A percentile compares a stretch with the other conserved stretches of the same genome.
phyloP scores from a whole-genome alignment of 2,329 filamentous ascomycete species.

The Diaporthe sp. region DNA sequence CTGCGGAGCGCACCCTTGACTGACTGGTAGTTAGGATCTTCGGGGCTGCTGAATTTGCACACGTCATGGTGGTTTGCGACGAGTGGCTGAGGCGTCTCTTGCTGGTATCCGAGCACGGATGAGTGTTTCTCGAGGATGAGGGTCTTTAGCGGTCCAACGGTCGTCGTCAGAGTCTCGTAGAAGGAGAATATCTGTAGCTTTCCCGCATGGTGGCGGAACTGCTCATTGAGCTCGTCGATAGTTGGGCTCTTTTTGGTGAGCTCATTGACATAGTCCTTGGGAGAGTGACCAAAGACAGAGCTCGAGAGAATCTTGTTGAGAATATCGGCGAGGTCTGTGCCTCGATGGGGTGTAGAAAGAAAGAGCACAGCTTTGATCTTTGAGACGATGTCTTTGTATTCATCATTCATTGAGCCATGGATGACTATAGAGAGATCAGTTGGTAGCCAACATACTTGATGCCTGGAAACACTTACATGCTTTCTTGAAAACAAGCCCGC shows the following conservation, averaged over 20 bases:
- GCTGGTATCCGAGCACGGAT: constrained; percentile 46
- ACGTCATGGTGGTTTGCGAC: constrained; percentile 49
- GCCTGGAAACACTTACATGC: constrained; percentile 23
- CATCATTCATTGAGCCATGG: constrained; percentile 42
- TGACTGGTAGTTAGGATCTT: constrained; percentile 42
- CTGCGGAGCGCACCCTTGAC: constrained; percentile 40
- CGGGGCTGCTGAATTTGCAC: constrained; percentile 44
- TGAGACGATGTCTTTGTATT: constrained; percentile 42
- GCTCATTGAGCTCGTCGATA: constrained; percentile 49
- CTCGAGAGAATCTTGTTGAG: constrained; percentile 42
- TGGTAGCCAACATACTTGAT: too few relatives aligned
- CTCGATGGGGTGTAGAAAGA: constrained; percentile 46
- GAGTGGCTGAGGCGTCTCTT: constrained; percentile 44
- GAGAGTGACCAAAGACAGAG: constrained; percentile 40
- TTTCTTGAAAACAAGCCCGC: constrained; percentile 45
- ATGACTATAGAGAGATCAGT: constrained; percentile 17
- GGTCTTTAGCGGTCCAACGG: constrained; percentile 36
- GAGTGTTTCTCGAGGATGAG: constrained; percentile 46
- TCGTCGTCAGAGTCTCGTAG: constrained; percentile 49
- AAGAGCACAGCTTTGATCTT: constrained; percentile 43
- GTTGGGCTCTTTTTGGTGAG: constrained; percentile 41
- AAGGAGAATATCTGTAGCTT: constrained; percentile 51
- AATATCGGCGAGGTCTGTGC: constrained; percentile 42
- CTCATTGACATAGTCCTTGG: constrained; percentile 45
- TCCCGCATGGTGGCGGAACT: constrained; percentile 47